Evolutionary conservation across 2,329 filamentous ascomycete genomes (phyloP), one percentile per base, ranked within the genome.

Genomic region (Lecanicillium sp.): DNA sequence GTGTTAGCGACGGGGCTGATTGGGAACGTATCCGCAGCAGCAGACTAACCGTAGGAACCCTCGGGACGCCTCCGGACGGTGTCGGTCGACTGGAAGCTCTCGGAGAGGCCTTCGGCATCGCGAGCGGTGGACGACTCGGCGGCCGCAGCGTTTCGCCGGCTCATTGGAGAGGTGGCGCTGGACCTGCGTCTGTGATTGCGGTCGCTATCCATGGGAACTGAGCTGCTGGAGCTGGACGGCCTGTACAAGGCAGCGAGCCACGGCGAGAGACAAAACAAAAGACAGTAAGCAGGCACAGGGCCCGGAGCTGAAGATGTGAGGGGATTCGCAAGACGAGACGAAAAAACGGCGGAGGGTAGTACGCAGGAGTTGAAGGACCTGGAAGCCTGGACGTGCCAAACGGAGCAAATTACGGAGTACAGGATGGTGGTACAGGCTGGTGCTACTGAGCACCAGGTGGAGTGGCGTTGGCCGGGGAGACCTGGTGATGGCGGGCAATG

Each of bases 1-100:
- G 43, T 38, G 41, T 49, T 47, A 41, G 41, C 7, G 9, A 26
- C 9, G 12, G 8, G 19, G 15, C 30, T n/a, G 43, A 21, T 20
- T 42, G 11, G 5, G 10, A n/a, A 20, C 5, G 5, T 15, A 35
- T 19, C 15, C 21, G 14, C 12, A 23, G n/a, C 5, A 27, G 14
- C 7, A 21, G 24, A 66, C 72, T 50, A 67, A 84, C 80, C 80
- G 65, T 83, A 83, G 19, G 60, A 61, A 27, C 65, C 66, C 54
- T 83, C 79, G 49, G 75, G 70, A 54, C 76, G 72, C 55, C 77
- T 72, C 55, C 81, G 74, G 55, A 81, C 68, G 14, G 79, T 82
- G 49, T 83, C 80, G 19, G 74, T 74, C 17, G 78, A 79, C 58
- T 80, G 77, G 56, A 73, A 74, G 62, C 72, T 78, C 56, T 80